These are phyloP conservation scores for Eucalyptus erythrocorys DNA, from an alignment of 345 rosid species.

Conservation along the genomic window DNA sequence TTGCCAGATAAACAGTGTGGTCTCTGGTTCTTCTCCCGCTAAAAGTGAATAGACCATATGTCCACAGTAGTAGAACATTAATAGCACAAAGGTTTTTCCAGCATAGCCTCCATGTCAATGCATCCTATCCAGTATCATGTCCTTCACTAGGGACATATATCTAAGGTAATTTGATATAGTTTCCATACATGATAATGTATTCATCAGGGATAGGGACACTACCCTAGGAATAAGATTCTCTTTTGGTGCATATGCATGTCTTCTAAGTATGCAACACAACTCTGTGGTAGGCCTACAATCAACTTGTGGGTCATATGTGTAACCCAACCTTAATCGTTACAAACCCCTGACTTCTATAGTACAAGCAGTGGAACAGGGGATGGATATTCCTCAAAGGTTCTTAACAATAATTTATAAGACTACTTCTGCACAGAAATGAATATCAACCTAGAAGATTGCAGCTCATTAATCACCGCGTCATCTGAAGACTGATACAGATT, in stretches of 20 bases:
- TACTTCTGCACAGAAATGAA: neutral
- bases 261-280: neutral
- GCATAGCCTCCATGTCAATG: neutral
- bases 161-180: neutral
- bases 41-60: neutral
- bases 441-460: neutral
- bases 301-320: neutral
- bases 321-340: neutral
- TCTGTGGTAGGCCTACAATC: neutral
- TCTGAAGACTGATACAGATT: neutral
- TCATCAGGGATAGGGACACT: neutral
- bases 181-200: neutral
- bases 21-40: neutral
- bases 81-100: neutral
- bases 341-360: neutral
- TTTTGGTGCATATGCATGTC: neutral
- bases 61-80: neutral
- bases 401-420: neutral
- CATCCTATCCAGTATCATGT: neutral
- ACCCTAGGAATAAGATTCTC: neutral
- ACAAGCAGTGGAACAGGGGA: neutral
- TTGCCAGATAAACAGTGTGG: neutral
- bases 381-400: neutral
- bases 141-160: neutral
- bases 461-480: neutral